Percentiles rank a stretch among this genome's conserved stretches.
phyloP scores from a whole-genome alignment of 1,284 basidiomycete genomes.

The Cryptococcus hybrid region DNA sequence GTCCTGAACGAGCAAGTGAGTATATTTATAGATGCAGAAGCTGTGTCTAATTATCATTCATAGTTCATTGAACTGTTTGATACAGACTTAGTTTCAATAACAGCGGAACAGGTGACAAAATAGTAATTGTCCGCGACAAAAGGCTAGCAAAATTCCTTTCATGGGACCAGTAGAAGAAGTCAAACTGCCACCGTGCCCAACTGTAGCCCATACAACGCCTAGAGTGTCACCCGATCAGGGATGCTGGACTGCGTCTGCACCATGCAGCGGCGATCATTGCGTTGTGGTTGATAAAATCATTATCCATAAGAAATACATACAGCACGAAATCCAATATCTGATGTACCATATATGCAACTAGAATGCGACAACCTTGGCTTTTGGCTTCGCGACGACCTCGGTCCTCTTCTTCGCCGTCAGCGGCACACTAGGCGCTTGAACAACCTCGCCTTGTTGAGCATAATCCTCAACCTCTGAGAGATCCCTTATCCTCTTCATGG shows the following conservation, averaged over 20 bases:
- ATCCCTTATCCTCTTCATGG: conserved; percentile 18
- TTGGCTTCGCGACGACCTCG: conserved; percentile 11
- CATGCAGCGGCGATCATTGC: too few species aligned
- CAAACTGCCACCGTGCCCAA: too few species aligned
- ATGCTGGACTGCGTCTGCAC: too few species aligned
- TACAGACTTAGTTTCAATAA: conserved; percentile 53
- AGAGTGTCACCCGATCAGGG: too few species aligned
- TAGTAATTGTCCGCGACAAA: background rate
- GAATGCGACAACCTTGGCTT: conserved; percentile 31
- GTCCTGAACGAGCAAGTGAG: conserved; percentile 55
- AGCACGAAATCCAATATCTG: too few species aligned
- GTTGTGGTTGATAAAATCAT: too few species aligned
- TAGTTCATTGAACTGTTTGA: conserved; percentile 59
- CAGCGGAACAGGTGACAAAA: conserved; percentile 16
- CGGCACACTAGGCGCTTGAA: conserved; percentile 1
- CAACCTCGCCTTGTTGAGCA: conserved; percentile 1
- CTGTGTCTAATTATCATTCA: background rate
- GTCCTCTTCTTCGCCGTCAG: conserved; percentile 11
- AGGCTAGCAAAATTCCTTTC: too few species aligned
- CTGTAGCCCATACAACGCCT: too few species aligned
- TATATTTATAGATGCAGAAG: conserved; percentile 6
- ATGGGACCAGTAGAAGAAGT: too few species aligned
- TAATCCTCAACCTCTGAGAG: conserved; percentile 6
- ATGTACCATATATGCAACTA: conserved; percentile 5
- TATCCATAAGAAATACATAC: too few species aligned